A percentile compares a stretch with the other conserved stretches of the same genome.
Conservation (phyloP, 495 filamentous ascomycete genomes). For the Tuber microsphaerosporum region DNA sequence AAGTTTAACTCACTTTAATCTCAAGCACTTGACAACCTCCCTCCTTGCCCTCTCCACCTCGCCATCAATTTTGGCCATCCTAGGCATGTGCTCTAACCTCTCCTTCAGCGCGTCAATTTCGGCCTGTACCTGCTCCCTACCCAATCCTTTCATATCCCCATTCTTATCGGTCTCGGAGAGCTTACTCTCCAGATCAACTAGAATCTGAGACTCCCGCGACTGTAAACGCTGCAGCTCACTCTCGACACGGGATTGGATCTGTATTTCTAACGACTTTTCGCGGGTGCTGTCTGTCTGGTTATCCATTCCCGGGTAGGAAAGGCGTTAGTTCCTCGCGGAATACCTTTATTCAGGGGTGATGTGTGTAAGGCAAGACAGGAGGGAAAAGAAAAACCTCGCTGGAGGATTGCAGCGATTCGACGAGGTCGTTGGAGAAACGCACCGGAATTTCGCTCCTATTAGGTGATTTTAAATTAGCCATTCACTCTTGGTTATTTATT, state of each 20-base stretch:
- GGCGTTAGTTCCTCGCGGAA: slow-evolving; percentile 6
- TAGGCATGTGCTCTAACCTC: slow-evolving; percentile 67
- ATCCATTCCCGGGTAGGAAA: neutral
- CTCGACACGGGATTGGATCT: slow-evolving; percentile 80
- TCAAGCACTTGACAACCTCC: slow-evolving; percentile 73
- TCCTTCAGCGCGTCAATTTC: slow-evolving; percentile 68
- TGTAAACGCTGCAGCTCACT: slow-evolving; percentile 73
- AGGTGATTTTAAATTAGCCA: slow-evolving; percentile 1
- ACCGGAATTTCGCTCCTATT: slow-evolving; percentile 64
- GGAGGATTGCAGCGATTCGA: slow-evolving; percentile 73
- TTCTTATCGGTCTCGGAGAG: slow-evolving; percentile 45
- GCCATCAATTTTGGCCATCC: slow-evolving; percentile 59
- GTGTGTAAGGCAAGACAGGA: slow-evolving; percentile 10
- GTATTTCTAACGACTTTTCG: slow-evolving; percentile 71
- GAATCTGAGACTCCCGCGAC: slow-evolving; percentile 49
- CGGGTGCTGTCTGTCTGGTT: slow-evolving; percentile 77
- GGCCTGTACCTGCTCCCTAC: slow-evolving; percentile 47
- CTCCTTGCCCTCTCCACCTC: slow-evolving; percentile 65
- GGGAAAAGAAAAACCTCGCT: slow-evolving; percentile 59
- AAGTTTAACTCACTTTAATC: slow-evolving; percentile 52
- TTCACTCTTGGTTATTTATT: neutral
- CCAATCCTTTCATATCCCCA: slow-evolving; percentile 21
- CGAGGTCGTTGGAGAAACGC: slow-evolving; percentile 76
- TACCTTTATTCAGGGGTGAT: neutral
- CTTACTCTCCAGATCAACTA: slow-evolving; percentile 60